Conservation (phyloP, 805 yeast genomes). For the Lachancea nothofagi region DNA sequence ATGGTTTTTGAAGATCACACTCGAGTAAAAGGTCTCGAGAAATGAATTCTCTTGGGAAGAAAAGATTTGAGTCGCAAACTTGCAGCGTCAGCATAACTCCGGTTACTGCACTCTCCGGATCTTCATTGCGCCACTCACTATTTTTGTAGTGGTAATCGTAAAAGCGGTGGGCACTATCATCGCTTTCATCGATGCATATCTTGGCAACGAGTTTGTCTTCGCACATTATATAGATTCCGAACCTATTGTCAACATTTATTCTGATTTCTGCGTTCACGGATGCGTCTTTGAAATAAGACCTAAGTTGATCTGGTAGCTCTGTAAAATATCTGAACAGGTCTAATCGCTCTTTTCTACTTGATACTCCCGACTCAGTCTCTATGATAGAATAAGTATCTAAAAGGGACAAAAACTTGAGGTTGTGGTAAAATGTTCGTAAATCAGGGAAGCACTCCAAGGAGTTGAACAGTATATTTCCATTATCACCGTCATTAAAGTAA, state of each 20-base stretch:
- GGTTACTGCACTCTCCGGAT: conserved; percentile 21
- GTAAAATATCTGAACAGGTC: conserved; percentile 33
- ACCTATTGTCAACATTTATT: conserved; percentile 26
- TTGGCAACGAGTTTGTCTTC: conserved; percentile 18
- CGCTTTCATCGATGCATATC: conserved; percentile 22
- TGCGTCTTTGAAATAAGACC: conserved; percentile 19
- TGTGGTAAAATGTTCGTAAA: conserved; percentile 29
- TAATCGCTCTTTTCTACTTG: conserved; percentile 18
- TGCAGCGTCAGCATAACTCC: conserved; percentile 29
- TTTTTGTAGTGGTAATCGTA: conserved; percentile 26
- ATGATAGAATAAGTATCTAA: conserved; percentile 30
- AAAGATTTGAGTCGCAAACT: conserved; percentile 11
- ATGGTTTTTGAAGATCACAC: conserved; percentile 4
- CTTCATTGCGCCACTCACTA: conserved; percentile 28
- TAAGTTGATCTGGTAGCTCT: conserved; percentile 22
- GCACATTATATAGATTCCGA: conserved; percentile 27
- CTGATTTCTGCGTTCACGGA: conserved; percentile 15
- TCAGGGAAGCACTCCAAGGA: conserved; percentile 27
- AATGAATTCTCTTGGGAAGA: conserved; percentile 27
- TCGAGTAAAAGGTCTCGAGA: conserved; percentile 20
- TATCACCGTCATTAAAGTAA: conserved; percentile 24
- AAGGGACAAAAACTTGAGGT: conserved; percentile 29
- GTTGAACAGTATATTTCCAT: conserved; percentile 29
- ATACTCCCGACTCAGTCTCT: conserved; percentile 22
- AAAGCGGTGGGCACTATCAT: conserved; percentile 21